Evolutionary conservation across 2,329 filamentous ascomycete species (phyloP).

Genomic region (Davidsoniella australis): DNA sequence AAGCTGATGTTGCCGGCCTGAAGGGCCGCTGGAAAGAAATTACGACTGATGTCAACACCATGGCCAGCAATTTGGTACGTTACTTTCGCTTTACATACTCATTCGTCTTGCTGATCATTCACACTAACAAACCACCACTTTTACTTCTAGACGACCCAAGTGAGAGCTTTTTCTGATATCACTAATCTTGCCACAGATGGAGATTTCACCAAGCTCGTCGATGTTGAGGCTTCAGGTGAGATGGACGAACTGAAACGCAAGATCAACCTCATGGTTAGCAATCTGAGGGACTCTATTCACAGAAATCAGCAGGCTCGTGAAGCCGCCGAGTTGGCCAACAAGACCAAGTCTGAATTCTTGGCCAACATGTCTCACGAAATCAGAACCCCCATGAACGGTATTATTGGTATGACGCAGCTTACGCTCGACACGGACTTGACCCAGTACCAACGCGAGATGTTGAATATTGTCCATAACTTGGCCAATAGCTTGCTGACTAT

Average conservation of each 20-base stretch:
- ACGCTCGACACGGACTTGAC: slow-evolving; percentile 90
- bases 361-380: slow-evolving; percentile 99
- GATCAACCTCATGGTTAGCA: slow-evolving; percentile 99
- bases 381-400: slow-evolving; percentile 90
- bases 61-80: slow-evolving; percentile 51
- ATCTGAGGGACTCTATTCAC: slow-evolving; percentile 87
- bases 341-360: slow-evolving; percentile 95
- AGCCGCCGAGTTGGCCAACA: slow-evolving; percentile 89
- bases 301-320: slow-evolving; percentile 91
- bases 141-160: slow-evolving; percentile 61
- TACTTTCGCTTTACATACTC: not conserved
- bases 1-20: slow-evolving; percentile 84
- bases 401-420: slow-evolving; percentile 94
- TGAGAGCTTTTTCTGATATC: slow-evolving; percentile 93
- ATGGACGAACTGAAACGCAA: slow-evolving; percentile 99
- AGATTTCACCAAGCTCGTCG: slow-evolving; percentile 92
- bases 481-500: slow-evolving; percentile 94
- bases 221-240: slow-evolving; percentile 91
- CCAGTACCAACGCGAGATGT: slow-evolving; percentile 91
- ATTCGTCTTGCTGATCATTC: not conserved
- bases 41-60: slow-evolving; percentile 89
- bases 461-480: slow-evolving; percentile 93
- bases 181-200: slow-evolving; percentile 95
- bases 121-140: slow-evolving; percentile 22
- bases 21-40: slow-evolving; percentile 97